Evolutionary conservation across 805 yeast genomes (phyloP).

Genomic region (Blastobotrys parvus): DNA sequence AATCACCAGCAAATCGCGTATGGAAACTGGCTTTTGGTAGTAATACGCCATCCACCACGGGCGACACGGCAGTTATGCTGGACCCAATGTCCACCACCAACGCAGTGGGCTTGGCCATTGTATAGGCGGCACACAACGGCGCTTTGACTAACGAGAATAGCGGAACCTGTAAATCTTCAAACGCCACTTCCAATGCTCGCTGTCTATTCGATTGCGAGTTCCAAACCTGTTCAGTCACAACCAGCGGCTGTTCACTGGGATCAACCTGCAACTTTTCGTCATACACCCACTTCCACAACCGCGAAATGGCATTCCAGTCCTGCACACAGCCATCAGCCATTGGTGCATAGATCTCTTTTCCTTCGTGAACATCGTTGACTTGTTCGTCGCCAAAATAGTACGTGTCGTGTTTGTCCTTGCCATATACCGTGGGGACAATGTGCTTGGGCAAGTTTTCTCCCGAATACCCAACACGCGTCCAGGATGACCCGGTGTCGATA

Average conservation of each 20-base stretch:
- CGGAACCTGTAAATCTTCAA: conserved; percentile 68
- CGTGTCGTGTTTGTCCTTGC: conserved; percentile 24
- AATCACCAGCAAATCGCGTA: conserved; percentile 62
- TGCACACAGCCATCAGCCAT: conserved; percentile 29
- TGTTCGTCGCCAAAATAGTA: conserved; percentile 32
- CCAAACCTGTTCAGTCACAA: conserved; percentile 61
- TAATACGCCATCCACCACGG: conserved; percentile 45
- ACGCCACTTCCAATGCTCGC: conserved; percentile 60
- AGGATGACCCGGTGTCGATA: conserved; percentile 80
- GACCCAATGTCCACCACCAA: conserved; percentile 77
- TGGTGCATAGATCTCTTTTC: conserved; percentile 28
- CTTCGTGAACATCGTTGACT: conserved; percentile 31
- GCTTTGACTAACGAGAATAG: conserved; percentile 65
- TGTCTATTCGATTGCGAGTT: conserved; percentile 49
- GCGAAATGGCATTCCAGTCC: conserved; percentile 60
- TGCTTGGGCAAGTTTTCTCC: conserved; percentile 85
- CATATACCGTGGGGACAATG: conserved; percentile 65
- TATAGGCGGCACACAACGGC: conserved; percentile 53
- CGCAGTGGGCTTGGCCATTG: conserved; percentile 59
- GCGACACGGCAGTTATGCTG: conserved; percentile 51
- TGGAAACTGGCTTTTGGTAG: conserved; percentile 37
- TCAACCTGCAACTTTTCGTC: conserved; percentile 40
- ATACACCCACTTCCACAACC: conserved; percentile 63
- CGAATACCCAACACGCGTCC: conserved; percentile 82
- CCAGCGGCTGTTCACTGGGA: conserved; percentile 57